Evolutionary conservation across 208 protist genomes (phyloP).

Genomic region (Leishmania braziliensis): DNA sequence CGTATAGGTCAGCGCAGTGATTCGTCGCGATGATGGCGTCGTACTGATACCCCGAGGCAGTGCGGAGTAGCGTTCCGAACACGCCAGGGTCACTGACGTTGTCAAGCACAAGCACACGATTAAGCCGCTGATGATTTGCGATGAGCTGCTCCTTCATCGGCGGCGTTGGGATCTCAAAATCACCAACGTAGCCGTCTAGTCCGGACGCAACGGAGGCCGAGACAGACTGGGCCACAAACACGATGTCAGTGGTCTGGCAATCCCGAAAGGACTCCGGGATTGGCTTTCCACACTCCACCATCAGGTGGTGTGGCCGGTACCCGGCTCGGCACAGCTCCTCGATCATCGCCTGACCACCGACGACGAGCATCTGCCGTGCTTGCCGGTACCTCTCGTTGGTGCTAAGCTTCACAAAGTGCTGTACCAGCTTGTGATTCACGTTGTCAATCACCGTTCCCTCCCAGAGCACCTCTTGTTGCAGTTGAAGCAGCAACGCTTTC

Average conservation of each 20-base stretch:
- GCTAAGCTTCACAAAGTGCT: slow-evolving; percentile 80
- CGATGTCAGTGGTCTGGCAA: slow-evolving; percentile 48
- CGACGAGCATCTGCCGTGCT: slow-evolving; percentile 71
- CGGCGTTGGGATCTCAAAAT: slow-evolving; percentile 82
- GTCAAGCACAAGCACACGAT: slow-evolving; percentile 88
- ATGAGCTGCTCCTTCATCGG: slow-evolving; percentile 87
- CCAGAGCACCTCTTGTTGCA: slow-evolving; percentile 89
- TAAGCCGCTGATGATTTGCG: slow-evolving; percentile 81
- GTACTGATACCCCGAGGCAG: slow-evolving; percentile 85
- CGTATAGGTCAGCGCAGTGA: slow-evolving; percentile 90
- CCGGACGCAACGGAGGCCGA: slow-evolving; percentile 60
- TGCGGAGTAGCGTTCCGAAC: slow-evolving; percentile 82
- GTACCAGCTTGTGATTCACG: slow-evolving; percentile 64
- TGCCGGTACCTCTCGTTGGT: slow-evolving; percentile 80
- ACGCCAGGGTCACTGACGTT: slow-evolving; percentile 87
- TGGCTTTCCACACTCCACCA: slow-evolving; percentile 61
- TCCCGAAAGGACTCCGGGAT: slow-evolving; percentile 59
- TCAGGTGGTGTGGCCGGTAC: slow-evolving; percentile 62
- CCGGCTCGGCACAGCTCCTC: slow-evolving; percentile 81
- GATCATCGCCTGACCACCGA: slow-evolving; percentile 77
- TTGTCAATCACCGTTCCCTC: slow-evolving; percentile 82
- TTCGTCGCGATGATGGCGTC: slow-evolving; percentile 86
- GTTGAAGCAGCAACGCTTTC: slow-evolving; percentile 61
- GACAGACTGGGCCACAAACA: slow-evolving; percentile 58
- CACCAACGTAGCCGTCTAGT: slow-evolving; percentile 88